phyloP scores from a whole-genome alignment of 2,329 filamentous ascomycete species.

The Helicocarpus griseus region DNA sequence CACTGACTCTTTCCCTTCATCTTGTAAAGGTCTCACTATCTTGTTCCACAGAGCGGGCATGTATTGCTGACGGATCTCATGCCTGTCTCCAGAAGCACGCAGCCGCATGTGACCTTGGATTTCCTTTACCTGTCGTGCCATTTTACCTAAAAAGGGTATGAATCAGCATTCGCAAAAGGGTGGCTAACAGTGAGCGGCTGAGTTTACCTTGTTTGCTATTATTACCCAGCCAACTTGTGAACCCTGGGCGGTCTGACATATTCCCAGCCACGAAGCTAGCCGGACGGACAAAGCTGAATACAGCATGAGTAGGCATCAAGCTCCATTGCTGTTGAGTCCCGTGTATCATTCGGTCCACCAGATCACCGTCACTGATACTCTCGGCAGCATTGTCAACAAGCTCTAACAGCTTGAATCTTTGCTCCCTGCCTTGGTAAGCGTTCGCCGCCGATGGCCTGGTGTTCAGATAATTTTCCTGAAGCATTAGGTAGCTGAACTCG shows the following conservation, averaged over 20 bases:
- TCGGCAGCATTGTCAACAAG: conserved; percentile 79
- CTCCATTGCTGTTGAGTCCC: conserved; percentile 97
- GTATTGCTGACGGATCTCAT: conserved; percentile 92
- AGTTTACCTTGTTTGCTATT: conserved; percentile 72
- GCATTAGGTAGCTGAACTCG: conserved; percentile 94
- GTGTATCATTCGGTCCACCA: conserved; percentile 97
- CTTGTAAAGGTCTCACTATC: conserved; percentile 62
- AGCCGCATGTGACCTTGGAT: conserved; percentile 97
- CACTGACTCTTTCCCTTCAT: conserved; percentile 73
- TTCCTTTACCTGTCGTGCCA: conserved; percentile 77
- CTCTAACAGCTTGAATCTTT: conserved; percentile 73
- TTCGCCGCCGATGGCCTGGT: conserved; percentile 62
- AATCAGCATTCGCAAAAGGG: conserved; percentile 12
- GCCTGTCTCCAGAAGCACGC: conserved; percentile 76
- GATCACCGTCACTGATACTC: conserved; percentile 92
- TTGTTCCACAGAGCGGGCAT: conserved; percentile 78
- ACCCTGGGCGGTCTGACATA: conserved; percentile 59
- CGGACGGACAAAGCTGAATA: conserved; percentile 89
- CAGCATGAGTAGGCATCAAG: conserved; percentile 89
- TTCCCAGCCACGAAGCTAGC: conserved; percentile 79
- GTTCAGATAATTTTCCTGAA: conserved; percentile 93
- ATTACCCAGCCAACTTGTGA: conserved; percentile 89
- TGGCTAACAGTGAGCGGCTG: neutral
- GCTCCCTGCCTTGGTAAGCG: conserved; percentile 55
- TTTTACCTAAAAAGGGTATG: conserved; percentile 36